Conservation (phyloP, 2,329 filamentous ascomycete species). For the Cytospora piceicola region DNA sequence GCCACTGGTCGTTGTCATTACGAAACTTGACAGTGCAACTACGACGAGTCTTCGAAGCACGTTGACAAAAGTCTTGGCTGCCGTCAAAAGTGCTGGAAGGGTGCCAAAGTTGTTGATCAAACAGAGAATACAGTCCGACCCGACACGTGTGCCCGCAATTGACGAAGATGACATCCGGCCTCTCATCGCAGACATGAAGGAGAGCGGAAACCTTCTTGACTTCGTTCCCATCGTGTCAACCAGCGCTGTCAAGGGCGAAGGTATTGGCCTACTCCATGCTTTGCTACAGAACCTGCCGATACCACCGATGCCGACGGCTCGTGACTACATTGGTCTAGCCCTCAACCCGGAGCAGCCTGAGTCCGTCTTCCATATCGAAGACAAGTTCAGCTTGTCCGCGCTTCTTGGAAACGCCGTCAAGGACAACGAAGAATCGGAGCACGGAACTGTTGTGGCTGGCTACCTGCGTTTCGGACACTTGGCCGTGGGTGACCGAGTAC, state of each 20-base stretch:
- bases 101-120: constrained; percentile 74
- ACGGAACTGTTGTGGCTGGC: constrained; percentile 79
- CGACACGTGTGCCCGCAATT: constrained; percentile 58
- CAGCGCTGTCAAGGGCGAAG: constrained; percentile 82
- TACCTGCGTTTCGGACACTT: constrained; percentile 79
- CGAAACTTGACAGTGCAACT: constrained; percentile 86
- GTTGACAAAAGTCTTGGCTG: constrained; percentile 73
- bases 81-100: constrained; percentile 75
- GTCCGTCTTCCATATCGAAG: constrained; percentile 86
- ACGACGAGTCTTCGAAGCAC: constrained; percentile 71
- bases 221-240: constrained; percentile 85
- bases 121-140: constrained; percentile 51
- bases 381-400: constrained; percentile 77
- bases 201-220: constrained; percentile 46
- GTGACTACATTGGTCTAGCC: constrained; percentile 58
- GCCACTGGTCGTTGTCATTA: constrained; percentile 81
- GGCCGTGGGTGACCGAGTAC: constrained; percentile 75
- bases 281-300: constrained; percentile 77
- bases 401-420: constrained; percentile 57
- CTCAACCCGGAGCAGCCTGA: constrained; percentile 63
- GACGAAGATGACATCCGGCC: constrained; percentile 64
- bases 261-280: constrained; percentile 81
- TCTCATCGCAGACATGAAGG: constrained; percentile 55
- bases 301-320: constrained; percentile 56
- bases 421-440: constrained; percentile 47